These are phyloP conservation scores for Aspergillus heteromorphus DNA, from an alignment of 495 filamentous ascomycete species.

Conservation along the genomic window DNA sequence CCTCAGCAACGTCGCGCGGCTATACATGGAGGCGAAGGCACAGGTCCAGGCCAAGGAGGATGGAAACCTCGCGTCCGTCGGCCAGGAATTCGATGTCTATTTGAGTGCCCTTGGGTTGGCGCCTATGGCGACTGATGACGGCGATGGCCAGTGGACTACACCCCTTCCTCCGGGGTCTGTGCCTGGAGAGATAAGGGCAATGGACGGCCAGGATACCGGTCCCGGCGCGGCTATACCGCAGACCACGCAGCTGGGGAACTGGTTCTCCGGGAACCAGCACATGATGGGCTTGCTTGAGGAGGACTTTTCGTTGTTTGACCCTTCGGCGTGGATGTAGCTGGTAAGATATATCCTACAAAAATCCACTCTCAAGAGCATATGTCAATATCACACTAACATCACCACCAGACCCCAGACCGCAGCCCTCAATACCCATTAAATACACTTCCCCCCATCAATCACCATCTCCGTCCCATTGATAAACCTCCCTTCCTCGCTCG, in stretches of 20 bases:
- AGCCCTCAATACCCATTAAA: no score
- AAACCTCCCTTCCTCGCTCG: conserved; percentile 62
- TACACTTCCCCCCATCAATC: conserved; percentile 34
- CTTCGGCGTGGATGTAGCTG: conserved; percentile 11
- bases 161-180: conserved; percentile 7
- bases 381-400: no score
- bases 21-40: conserved; percentile 57
- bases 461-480: conserved; percentile 57
- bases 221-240: conserved; percentile 29
- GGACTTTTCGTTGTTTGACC: conserved; percentile 50
- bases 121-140: conserved; percentile 26
- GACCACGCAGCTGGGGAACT: conserved; percentile 53
- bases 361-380: no score
- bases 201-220: conserved; percentile 6
- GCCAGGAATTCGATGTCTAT: conserved; percentile 60
- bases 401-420: no score
- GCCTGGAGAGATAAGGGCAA: conserved; percentile 8
- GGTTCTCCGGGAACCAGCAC: conserved; percentile 63
- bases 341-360: no score
- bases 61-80: conserved; percentile 42
- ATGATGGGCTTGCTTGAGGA: conserved; percentile 61
- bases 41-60: conserved; percentile 39
- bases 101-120: conserved; percentile 59
- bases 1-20: conserved; percentile 53
- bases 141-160: conserved; percentile 9